Evolutionary conservation across 2,329 filamentous ascomycete species (phyloP).

Genomic region (Cadophora sp.): DNA sequence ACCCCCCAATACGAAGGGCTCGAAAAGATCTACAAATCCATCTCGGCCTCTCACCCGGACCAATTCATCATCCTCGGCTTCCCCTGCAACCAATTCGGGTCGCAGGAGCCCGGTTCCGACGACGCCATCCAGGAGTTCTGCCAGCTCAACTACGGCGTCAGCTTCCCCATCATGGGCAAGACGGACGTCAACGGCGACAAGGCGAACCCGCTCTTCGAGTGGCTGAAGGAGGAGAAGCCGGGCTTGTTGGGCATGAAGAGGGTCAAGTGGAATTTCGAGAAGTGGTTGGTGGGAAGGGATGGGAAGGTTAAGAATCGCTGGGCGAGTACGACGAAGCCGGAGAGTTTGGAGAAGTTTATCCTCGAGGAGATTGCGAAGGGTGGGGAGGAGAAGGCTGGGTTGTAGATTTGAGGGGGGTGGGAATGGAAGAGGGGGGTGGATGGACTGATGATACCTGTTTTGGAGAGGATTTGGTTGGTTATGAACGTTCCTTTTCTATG

Average conservation of each 20-base stretch:
- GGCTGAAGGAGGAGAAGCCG: constrained; percentile 74
- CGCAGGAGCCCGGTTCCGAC: constrained; percentile 72
- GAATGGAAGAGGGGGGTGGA: not conserved
- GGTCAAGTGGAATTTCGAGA: constrained; percentile 99
- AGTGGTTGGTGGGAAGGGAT: constrained; percentile 89
- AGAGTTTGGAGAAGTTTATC: constrained; percentile 77
- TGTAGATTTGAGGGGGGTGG: constrained; percentile 23
- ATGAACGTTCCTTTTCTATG: not conserved
- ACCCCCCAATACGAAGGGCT: constrained; percentile 93
- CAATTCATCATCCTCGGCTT: constrained; percentile 92
- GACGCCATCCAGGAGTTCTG: constrained; percentile 86
- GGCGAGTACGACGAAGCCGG: constrained; percentile 88
- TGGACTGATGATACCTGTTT: constrained; percentile 15
- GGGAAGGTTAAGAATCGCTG: constrained; percentile 86
- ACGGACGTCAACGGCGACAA: constrained; percentile 90
- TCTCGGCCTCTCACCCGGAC: constrained; percentile 56
- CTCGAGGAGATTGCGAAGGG: constrained; percentile 62
- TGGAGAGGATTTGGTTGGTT: not conserved
- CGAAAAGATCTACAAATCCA: constrained; percentile 84
- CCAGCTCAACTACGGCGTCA: constrained; percentile 70
- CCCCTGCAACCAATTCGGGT: constrained; percentile 97
- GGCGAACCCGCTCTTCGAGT: constrained; percentile 81
- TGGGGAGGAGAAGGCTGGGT: constrained; percentile 23
- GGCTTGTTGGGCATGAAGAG: constrained; percentile 87
- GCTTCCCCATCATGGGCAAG: constrained; percentile 68